Conservation (phyloP, 2,329 filamentous ascomycete species). For the Didymella keratinophila region DNA sequence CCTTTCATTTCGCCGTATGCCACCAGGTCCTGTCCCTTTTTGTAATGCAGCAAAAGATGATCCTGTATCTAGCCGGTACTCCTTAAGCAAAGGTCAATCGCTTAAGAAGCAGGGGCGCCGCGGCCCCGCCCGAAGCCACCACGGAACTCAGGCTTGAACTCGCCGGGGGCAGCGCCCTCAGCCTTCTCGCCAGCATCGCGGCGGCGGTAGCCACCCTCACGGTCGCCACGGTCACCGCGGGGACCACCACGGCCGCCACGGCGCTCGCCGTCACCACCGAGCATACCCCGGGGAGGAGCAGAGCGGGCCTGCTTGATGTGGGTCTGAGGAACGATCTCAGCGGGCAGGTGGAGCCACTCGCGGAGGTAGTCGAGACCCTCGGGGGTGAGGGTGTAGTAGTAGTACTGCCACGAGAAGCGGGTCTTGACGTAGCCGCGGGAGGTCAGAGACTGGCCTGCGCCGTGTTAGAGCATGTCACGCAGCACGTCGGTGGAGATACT, state of each 20-base stretch:
- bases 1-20: conserved; percentile 49
- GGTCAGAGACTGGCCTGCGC: conserved; percentile 83
- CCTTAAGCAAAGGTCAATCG: conserved; percentile 33
- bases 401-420: conserved; percentile 79
- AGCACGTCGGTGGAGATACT: conserved; percentile 24
- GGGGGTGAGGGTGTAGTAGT: conserved; percentile 99
- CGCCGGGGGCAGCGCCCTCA: conserved; percentile 51
- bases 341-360: conserved; percentile 99
- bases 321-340: conserved; percentile 98
- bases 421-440: conserved; percentile 99
- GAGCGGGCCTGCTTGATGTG: conserved; percentile 99
- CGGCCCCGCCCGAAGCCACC: conserved; percentile 54
- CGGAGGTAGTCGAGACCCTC: conserved; percentile 99
- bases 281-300: conserved; percentile 97
- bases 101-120: conserved; percentile 50
- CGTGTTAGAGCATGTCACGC: conserved; percentile 23
- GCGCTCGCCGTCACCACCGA: conserved; percentile 83
- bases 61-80: conserved; percentile 31
- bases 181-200: conserved; percentile 70
- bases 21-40: conserved; percentile 46
- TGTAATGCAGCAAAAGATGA: conserved; percentile 45
- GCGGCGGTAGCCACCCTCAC: conserved; percentile 80
- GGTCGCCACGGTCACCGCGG: conserved; percentile 67
- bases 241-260: conserved; percentile 79
- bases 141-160: conserved; percentile 56